Conservation (phyloP, 257 asterid species). For the Salvia rosmarinus region DNA sequence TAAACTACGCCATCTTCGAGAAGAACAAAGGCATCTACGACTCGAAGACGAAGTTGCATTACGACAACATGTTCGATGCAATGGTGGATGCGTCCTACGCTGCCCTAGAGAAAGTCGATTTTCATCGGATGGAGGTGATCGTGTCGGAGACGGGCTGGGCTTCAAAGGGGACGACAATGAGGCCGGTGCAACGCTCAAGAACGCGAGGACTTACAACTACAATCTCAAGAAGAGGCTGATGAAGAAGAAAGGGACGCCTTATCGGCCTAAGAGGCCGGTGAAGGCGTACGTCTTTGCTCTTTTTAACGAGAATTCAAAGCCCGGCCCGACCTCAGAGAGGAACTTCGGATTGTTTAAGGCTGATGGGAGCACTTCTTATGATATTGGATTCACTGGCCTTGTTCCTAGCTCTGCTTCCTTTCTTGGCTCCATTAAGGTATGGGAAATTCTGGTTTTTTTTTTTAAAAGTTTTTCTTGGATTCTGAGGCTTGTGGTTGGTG, state of each 20-base stretch:
- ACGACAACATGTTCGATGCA: constrained; percentile 89
- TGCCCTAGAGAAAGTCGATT: constrained; percentile 71
- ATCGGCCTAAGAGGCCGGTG: constrained; percentile 54
- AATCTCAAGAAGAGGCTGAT: constrained; percentile 56
- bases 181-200: constrained; percentile 60
- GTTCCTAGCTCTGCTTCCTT: constrained; percentile 55
- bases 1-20: constrained; percentile 59
- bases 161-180: constrained; percentile 69
- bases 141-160: constrained; percentile 95
- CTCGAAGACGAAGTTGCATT: constrained; percentile 58
- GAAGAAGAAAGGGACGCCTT: constrained; percentile 77
- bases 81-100: constrained; percentile 72
- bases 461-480: not conserved
- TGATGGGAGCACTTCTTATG: constrained; percentile 73
- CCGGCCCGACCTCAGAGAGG: constrained; percentile 86
- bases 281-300: constrained; percentile 78
- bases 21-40: constrained; percentile 57
- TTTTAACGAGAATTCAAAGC: constrained; percentile 73
- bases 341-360: constrained; percentile 81
- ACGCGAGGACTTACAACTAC: constrained; percentile 62
- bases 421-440: constrained; percentile 49
- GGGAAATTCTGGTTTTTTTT: not conserved
- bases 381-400: constrained; percentile 74
- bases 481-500: not conserved
- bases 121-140: constrained; percentile 61